Percentiles rank a stretch among this genome's conserved stretches.
These are phyloP conservation scores for Boletus pseudo-olivaceus DNA, from an alignment of 768 basidiomycete species.

Conservation along the genomic window DNA sequence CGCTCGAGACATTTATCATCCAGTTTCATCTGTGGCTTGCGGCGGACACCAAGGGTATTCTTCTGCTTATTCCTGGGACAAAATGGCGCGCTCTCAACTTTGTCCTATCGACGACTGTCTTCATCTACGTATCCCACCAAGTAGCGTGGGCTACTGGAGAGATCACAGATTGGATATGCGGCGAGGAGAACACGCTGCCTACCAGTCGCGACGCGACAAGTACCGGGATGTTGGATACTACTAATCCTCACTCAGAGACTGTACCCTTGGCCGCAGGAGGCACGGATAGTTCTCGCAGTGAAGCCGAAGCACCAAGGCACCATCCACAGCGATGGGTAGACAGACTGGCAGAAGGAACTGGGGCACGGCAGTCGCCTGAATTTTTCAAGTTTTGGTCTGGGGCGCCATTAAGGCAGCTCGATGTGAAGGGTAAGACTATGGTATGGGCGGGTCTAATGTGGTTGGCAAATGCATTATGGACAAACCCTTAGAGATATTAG, in stretches of 20 bases:
- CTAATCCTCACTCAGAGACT: constrained; percentile 3
- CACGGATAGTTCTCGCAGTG: constrained; percentile 6
- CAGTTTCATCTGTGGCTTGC: constrained; percentile 89
- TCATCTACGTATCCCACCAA: constrained; percentile 76
- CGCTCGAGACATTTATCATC: constrained; percentile 88
- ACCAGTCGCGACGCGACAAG: constrained; percentile 12
- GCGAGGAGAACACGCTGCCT: constrained; percentile 25
- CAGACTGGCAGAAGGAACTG: constrained; percentile 39
- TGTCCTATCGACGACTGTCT: constrained; percentile 68
- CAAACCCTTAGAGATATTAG: constrained; percentile 23
- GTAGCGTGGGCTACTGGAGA: constrained; percentile 73
- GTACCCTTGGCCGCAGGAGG: constrained; percentile 6
- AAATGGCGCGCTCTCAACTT: constrained; percentile 76
- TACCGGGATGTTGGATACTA: neutral
- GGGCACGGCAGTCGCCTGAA: constrained; percentile 18
- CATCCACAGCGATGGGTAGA: constrained; percentile 49
- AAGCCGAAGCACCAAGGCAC: constrained; percentile 39
- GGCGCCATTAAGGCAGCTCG: constrained; percentile 33
- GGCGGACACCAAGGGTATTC: constrained; percentile 76
- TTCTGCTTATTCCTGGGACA: constrained; percentile 75
- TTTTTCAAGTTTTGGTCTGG: constrained; percentile 31
- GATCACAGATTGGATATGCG: constrained; percentile 60
- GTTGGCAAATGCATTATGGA: constrained; percentile 63
- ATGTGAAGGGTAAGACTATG: constrained; percentile 41
- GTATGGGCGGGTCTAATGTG: constrained; percentile 52